Evolutionary conservation across 176 grass and related monocot genomes (phyloP), one percentile per base, ranked within the genome.

Genomic region (Aegilops speltoides): DNA sequence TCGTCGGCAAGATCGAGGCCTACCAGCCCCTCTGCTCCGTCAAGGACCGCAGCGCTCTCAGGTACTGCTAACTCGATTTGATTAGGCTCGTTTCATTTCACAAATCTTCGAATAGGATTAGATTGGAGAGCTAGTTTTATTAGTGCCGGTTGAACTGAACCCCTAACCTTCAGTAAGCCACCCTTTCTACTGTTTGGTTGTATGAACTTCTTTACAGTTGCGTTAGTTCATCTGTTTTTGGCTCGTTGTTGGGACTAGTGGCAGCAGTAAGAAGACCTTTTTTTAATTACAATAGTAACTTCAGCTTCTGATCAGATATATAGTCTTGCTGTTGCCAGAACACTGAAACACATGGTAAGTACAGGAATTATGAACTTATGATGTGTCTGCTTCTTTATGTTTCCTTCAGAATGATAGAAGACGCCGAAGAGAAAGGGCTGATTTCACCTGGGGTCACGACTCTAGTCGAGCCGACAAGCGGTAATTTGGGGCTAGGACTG

Each of bases 1-100:
- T 94, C 57, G 64, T 97, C 45, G 90, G 81, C 41, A 97, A 97
- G 87, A 29, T 97, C 40, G 95, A 97, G 82, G 57, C 32, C 4
- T 97, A 97, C 79, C 95, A 97, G 34, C 95, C 95, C 1, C 90
- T 97, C 16, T 93, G 84, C 73, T 97, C 92, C 4, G 95, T 97
- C 43, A 97, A 97, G 79, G 95, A 97, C 28, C 77, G 92, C 5
- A 84, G 88, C 16, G 92, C 95, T 84, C 68, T 97, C 45, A 90
- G 92, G 92, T 92, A 48, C 70, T 8, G 23, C 0, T 15, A 8
- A 0, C 70, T 45, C 38, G 5, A 8, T 43, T 24, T 25, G 22
- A 24, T 43, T 73, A 40, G 34, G 22, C 36, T 72, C 36, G 5
- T 24, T 40, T 45, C n/a, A 1, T 22, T 8, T 25, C 2, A 45